phyloP scores from a whole-genome alignment of 129 eudicot genomes.

The Chrysanthemum lavandulifolium region DNA sequence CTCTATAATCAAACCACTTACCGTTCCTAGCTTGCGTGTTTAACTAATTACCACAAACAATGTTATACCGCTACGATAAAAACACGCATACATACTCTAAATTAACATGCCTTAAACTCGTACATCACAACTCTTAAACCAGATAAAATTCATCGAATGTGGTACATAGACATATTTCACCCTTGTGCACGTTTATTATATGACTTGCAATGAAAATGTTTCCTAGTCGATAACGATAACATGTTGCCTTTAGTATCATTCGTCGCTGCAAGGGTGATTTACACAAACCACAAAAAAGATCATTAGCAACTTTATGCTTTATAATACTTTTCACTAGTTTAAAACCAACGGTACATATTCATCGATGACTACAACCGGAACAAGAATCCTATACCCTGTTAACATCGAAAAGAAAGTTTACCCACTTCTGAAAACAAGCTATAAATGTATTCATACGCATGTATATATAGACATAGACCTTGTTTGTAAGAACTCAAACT shows the following conservation, averaged over 20 bases:
- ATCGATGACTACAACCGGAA: neutral
- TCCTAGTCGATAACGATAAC: neutral
- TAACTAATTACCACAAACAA: too few species aligned
- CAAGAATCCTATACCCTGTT: conserved; percentile 35
- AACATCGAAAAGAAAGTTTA: conserved; percentile 17
- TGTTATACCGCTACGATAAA: too few species aligned
- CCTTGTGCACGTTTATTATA: neutral
- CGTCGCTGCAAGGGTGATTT: neutral
- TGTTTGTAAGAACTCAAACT: neutral
- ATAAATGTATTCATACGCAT: neutral
- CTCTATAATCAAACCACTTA: too few species aligned
- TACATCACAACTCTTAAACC: too few species aligned
- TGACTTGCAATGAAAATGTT: neutral
- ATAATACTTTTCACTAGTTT: conserved; percentile 19
- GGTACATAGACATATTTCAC: too few species aligned
- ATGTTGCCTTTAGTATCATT: neutral
- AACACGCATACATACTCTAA: too few species aligned
- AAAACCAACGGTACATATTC: conserved; percentile 21
- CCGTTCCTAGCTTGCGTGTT: too few species aligned
- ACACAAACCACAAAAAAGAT: conserved; percentile 1
- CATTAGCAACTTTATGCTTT: conserved; percentile 5
- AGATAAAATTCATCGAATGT: too few species aligned
- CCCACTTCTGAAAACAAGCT: conserved; percentile 21
- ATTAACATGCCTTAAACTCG: neutral
- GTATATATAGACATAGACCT: neutral